Conservation (phyloP, 2,329 filamentous ascomycete genomes). For the Cladosporium velox region DNA sequence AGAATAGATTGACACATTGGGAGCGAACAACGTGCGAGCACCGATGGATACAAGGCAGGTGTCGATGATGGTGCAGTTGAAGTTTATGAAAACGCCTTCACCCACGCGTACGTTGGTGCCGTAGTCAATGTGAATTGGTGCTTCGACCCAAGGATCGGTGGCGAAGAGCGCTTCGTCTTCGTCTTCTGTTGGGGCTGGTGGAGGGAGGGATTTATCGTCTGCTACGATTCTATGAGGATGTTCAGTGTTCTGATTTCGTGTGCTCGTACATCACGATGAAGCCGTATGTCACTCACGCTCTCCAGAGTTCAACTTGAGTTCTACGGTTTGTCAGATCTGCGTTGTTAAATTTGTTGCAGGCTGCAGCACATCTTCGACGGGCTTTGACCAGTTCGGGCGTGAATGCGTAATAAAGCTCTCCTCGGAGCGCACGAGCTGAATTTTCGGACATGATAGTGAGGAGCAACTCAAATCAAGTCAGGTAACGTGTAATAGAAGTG, state of each 20-base stretch:
- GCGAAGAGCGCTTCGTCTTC: constrained; percentile 67
- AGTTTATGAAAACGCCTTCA: constrained; percentile 73
- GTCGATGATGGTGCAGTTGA: constrained; percentile 74
- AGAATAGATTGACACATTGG: constrained; percentile 74
- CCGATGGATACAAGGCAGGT: constrained; percentile 75
- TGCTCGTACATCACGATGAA: background rate
- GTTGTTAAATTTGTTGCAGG: constrained; percentile 65
- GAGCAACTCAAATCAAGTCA: background rate
- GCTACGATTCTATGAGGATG: constrained; percentile 57
- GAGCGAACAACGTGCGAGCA: constrained; percentile 73
- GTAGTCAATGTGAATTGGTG: constrained; percentile 72
- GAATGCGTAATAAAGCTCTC: constrained; percentile 72
- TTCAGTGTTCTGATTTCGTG: background rate
- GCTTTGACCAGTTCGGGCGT: constrained; percentile 66
- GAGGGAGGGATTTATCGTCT: constrained; percentile 65
- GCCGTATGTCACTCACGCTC: constrained; percentile 60
- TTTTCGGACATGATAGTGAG: constrained; percentile 37
- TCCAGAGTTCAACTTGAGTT: constrained; percentile 66
- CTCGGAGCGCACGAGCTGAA: constrained; percentile 35
- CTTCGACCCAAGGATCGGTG: constrained; percentile 68
- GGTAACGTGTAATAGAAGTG: background rate
- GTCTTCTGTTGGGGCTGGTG: constrained; percentile 56
- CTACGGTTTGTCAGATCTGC: constrained; percentile 61
- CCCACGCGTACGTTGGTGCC: constrained; percentile 74
- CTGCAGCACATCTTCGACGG: constrained; percentile 63